phyloP scores from a whole-genome alignment of 257 asterid genomes.

The Scutellaria baicalensis region DNA sequence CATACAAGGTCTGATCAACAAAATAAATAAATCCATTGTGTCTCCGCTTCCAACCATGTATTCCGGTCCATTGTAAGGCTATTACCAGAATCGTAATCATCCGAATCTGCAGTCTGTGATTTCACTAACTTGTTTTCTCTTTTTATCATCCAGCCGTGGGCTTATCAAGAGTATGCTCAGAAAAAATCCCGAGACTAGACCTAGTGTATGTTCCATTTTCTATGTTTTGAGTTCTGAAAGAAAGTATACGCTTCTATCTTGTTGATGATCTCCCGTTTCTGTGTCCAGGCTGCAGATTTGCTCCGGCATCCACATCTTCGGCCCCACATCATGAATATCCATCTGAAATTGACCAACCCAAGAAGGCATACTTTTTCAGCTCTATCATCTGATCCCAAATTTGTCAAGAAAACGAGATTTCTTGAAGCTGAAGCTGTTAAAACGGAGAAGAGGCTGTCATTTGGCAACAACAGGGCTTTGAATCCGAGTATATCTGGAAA shows the following conservation, averaged over 20 bases:
- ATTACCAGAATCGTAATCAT: not conserved
- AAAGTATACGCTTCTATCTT: not conserved
- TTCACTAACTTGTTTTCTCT: slow-evolving; percentile 2
- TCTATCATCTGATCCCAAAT: slow-evolving; percentile 25
- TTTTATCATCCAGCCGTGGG: slow-evolving; percentile 53
- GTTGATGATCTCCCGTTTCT: not conserved
- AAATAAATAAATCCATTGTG: slow-evolving; percentile 80
- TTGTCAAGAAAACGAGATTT: slow-evolving; percentile 48
- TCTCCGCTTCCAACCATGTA: slow-evolving; percentile 91
- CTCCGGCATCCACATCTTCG: slow-evolving; percentile 81
- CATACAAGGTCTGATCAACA: slow-evolving; percentile 93
- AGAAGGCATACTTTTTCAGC: slow-evolving; percentile 49
- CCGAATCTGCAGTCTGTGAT: not conserved
- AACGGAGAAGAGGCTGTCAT: slow-evolving; percentile 57
- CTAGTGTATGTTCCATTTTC: slow-evolving; percentile 56
- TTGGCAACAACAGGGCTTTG: slow-evolving; percentile 77
- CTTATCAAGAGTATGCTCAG: slow-evolving; percentile 94
- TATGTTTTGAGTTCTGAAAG: not conserved
- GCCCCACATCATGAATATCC: slow-evolving; percentile 55
- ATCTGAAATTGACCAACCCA: slow-evolving; percentile 50
- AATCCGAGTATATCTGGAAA: slow-evolving; percentile 93
- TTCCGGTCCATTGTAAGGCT: slow-evolving; percentile 87
- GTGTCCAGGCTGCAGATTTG: slow-evolving; percentile 79
- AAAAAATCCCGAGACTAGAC: slow-evolving; percentile 83
- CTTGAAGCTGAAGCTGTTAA: slow-evolving; percentile 37